phyloP scores from a whole-genome alignment of 441 rosid species.

The Dalechampia spathulata region DNA sequence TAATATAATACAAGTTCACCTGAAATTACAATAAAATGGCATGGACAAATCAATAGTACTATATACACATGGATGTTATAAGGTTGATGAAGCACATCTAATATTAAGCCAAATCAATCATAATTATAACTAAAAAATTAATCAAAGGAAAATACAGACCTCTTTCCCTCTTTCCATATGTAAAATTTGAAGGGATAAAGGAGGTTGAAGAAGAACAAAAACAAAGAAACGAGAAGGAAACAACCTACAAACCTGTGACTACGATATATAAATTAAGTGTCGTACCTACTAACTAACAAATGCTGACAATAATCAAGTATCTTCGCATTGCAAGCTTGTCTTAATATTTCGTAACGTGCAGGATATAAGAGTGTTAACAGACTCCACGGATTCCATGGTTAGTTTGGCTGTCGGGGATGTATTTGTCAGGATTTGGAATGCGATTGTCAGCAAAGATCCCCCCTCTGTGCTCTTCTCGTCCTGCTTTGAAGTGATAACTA shows the following conservation, averaged over 20 bases:
- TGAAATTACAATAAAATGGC: constrained; percentile 3
- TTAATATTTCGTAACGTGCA: constrained; percentile 71
- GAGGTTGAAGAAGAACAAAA: no score
- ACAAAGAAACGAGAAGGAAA: not conserved
- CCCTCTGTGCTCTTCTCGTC: constrained; percentile 80
- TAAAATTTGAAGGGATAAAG: constrained; percentile 7
- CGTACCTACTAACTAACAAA: constrained; percentile 28
- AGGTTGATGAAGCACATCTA: constrained; percentile 7
- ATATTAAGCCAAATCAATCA: constrained; percentile 20
- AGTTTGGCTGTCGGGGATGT: constrained; percentile 64
- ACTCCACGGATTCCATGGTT: constrained; percentile 71
- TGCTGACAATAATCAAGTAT: constrained; percentile 36
- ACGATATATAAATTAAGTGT: constrained; percentile 26
- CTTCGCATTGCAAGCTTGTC: constrained; percentile 83
- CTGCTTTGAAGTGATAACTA: constrained; percentile 73
- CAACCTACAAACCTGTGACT: constrained; percentile 25
- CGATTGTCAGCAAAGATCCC: constrained; percentile 77
- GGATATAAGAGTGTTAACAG: constrained; percentile 66
- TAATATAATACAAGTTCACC: no score
- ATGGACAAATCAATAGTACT: constrained; percentile 5
- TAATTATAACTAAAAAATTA: constrained; percentile 5
- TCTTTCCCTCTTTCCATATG: constrained; percentile 11
- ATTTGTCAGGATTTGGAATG: constrained; percentile 67
- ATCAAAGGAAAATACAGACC: not conserved
- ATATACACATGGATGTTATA: not conserved